Percentiles rank a stretch among this genome's conserved stretches.
These are phyloP conservation scores for Nepenthes alata DNA, from an alignment of 179 eudicot genomes.

Conservation along the genomic window DNA sequence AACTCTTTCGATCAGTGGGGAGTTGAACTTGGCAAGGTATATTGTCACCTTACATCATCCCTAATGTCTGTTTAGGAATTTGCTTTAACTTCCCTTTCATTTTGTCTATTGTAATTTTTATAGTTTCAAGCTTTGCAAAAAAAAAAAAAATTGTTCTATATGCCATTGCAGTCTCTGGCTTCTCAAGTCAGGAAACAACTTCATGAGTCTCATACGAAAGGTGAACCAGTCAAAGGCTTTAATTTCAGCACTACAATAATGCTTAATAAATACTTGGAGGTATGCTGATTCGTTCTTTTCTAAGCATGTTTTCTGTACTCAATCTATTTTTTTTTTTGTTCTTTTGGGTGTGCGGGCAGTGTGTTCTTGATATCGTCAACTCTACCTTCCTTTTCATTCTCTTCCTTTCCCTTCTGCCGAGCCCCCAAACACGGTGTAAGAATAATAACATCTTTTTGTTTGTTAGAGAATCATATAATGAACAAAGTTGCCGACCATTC, in stretches of 20 bases:
- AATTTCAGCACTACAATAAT: constrained; percentile 76
- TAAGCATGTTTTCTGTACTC: background rate
- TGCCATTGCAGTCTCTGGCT: constrained; percentile 70
- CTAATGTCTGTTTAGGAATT: background rate
- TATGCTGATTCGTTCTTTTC: constrained; percentile 9
- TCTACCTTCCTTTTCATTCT: too few species aligned
- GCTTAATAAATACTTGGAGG: constrained; percentile 64
- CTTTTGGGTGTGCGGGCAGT: too few species aligned
- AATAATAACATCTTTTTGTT: too few species aligned
- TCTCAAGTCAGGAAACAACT: constrained; percentile 89
- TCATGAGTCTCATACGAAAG: constrained; percentile 66
- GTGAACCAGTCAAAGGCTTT: constrained; percentile 66
- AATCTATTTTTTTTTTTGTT: too few species aligned
- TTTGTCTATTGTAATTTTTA: background rate
- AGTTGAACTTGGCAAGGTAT: constrained; percentile 88
- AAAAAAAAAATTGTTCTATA: background rate
- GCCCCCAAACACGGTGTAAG: too few species aligned
- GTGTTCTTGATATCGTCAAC: too few species aligned
- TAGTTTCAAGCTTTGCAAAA: background rate
- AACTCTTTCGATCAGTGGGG: constrained; percentile 99
- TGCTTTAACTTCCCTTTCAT: background rate
- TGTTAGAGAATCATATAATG: too few species aligned
- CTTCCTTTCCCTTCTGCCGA: too few species aligned
- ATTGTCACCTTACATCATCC: background rate
- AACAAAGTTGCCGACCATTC: too few species aligned